Conservation (phyloP, 1,284 basidiomycete genomes). For the Singerocomus inundabilis region DNA sequence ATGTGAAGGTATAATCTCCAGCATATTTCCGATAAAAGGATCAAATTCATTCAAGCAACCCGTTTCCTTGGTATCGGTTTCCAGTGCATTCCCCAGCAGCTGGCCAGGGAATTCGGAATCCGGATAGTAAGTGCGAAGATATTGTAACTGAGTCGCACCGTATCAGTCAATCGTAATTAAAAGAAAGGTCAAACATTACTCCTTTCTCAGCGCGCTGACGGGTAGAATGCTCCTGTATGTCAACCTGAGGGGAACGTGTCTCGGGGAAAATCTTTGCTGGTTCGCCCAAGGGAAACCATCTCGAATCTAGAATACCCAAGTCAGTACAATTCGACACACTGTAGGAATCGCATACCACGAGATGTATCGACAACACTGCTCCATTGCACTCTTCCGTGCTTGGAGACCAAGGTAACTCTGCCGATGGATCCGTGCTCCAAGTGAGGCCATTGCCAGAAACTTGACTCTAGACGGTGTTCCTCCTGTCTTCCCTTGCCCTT, state of each 20-base stretch:
- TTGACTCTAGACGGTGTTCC: conserved; percentile 3
- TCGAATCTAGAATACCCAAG: conserved; percentile 16
- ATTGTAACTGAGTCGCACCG: conserved; percentile 50
- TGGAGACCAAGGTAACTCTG: conserved; percentile 49
- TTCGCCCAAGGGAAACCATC: conserved; percentile 28
- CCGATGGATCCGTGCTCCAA: conserved; percentile 55
- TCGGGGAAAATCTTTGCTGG: conserved; percentile 52
- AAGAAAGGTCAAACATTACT: conserved; percentile 38
- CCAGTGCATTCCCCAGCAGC: conserved; percentile 55
- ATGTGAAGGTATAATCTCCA: conserved; percentile 41
- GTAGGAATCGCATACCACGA: conserved; percentile 19
- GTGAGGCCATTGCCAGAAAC: conserved; percentile 45
- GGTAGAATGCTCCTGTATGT: conserved; percentile 34
- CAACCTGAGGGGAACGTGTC: conserved; percentile 42
- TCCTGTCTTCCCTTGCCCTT: conserved; percentile 27
- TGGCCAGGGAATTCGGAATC: conserved; percentile 69
- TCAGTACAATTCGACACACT: conserved; percentile 4
- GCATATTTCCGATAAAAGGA: conserved; percentile 51
- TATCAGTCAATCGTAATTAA: conserved; percentile 5
- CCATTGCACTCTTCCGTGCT: conserved; percentile 52
- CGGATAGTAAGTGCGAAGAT: conserved; percentile 64
- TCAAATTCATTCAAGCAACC: conserved; percentile 47
- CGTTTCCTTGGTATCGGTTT: conserved; percentile 40
- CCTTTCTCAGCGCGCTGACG: conserved; percentile 58
- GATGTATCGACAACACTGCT: conserved; percentile 38